A percentile compares a stretch with the other conserved stretches of the same genome.
These are phyloP conservation scores for Mortierella sp. DNA, from an alignment of 371 early-diverging fungal genomes.

Conservation along the genomic window DNA sequence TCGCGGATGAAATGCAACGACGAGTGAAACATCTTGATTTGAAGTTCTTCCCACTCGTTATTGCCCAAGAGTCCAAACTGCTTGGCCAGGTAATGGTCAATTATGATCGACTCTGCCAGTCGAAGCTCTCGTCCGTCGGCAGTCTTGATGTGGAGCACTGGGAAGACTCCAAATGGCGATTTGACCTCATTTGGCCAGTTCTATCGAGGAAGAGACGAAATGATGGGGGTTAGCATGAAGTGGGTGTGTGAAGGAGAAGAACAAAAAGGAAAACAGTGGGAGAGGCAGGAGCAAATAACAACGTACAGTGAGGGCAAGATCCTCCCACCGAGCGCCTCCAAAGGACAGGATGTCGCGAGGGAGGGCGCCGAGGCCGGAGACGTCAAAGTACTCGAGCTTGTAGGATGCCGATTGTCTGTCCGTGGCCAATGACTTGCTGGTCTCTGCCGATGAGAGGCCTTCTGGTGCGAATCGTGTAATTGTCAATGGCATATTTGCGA, in stretches of 20 bases:
- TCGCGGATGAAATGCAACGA: slow-evolving; percentile 39
- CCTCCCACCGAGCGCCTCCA: slow-evolving; percentile 36
- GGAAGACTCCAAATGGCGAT: slow-evolving; percentile 31
- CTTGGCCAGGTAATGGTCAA: slow-evolving; percentile 44
- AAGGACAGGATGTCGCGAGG: slow-evolving; percentile 46
- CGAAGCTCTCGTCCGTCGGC: slow-evolving; percentile 20
- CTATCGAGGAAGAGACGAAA: neutral
- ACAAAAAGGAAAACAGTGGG: no score
- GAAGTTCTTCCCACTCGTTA: slow-evolving; percentile 48
- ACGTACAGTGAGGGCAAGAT: slow-evolving; percentile 20
- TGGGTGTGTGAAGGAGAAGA: neutral
- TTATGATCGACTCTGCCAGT: slow-evolving; percentile 25
- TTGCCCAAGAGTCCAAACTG: slow-evolving; percentile 43
- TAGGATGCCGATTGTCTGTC: slow-evolving; percentile 22
- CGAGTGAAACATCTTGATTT: slow-evolving; percentile 42
- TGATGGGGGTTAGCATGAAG: neutral
- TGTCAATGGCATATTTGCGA: slow-evolving; percentile 27
- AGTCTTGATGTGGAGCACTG: slow-evolving; percentile 41
- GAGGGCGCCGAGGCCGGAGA: slow-evolving; percentile 24
- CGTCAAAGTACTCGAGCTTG: slow-evolving; percentile 35
- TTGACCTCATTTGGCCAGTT: slow-evolving; percentile 27
- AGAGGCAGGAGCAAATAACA: no score
- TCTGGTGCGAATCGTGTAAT: slow-evolving; percentile 27
- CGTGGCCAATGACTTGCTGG: slow-evolving; percentile 18
- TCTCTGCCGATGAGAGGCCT: slow-evolving; percentile 23